These are phyloP conservation scores for Tilletia indica DNA, from an alignment of 1,284 basidiomycete species.

Conservation along the genomic window DNA sequence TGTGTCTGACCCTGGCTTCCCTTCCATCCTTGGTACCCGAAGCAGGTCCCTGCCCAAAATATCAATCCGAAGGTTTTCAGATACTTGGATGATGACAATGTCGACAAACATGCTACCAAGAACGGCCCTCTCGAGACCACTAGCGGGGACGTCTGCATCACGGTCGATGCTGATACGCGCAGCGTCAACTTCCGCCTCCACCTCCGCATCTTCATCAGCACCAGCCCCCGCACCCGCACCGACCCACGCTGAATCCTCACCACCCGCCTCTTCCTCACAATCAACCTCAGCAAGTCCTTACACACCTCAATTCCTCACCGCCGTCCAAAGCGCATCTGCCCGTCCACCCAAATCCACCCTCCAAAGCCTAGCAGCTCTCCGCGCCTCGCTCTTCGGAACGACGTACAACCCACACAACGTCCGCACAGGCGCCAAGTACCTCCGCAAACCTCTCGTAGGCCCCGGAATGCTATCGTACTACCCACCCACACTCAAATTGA, in stretches of 20 bases:
- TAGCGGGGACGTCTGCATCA: background rate
- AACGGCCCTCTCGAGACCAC: background rate
- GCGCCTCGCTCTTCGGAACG: constrained; percentile 40
- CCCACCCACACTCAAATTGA: constrained; percentile 44
- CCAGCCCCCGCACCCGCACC: background rate
- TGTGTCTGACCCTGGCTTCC: too few species aligned
- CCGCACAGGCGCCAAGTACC: constrained; percentile 47
- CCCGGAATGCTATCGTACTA: constrained; percentile 52
- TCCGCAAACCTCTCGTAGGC: constrained; percentile 43
- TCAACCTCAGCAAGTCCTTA: background rate
- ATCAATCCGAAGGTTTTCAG: too few species aligned
- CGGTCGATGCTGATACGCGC: too few species aligned
- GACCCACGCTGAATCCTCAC: background rate
- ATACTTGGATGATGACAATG: too few species aligned
- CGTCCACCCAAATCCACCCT: constrained; percentile 32
- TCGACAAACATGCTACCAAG: background rate
- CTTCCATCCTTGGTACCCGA: too few species aligned
- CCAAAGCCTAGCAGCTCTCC: constrained; percentile 37
- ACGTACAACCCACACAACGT: constrained; percentile 41
- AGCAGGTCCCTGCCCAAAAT: too few species aligned
- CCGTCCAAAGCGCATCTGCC: background rate
- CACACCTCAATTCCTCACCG: background rate
- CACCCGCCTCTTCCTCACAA: background rate
- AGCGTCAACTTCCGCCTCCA: background rate
- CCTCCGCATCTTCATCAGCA: background rate